Conservation (phyloP, 768 basidiomycete species). For the Russula sp. region DNA sequence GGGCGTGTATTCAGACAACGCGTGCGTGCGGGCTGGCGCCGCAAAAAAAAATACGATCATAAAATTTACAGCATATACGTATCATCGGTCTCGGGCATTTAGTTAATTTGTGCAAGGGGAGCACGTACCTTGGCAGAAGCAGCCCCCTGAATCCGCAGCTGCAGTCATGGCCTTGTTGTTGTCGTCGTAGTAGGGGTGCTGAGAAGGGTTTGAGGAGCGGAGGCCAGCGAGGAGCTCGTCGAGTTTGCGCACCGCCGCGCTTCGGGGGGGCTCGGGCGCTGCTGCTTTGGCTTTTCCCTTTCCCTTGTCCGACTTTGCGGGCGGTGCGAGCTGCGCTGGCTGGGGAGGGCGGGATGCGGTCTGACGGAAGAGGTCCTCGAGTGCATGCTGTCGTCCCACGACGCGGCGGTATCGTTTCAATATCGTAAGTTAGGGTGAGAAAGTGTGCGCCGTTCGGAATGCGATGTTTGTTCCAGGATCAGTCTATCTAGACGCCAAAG, state of each 20-base stretch:
- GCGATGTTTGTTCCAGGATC: neutral
- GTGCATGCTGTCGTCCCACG: slow-evolving; percentile 13
- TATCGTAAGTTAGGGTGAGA: neutral
- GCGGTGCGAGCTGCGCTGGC: neutral
- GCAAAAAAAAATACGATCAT: neutral
- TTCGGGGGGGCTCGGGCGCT: slow-evolving; percentile 10
- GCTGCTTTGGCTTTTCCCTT: slow-evolving; percentile 17
- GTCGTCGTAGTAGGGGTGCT: neutral
- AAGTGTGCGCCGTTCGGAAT: neutral
- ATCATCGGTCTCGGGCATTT: neutral
- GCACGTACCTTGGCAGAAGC: slow-evolving; percentile 23
- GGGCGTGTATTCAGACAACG: slow-evolving; percentile 18
- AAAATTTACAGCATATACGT: too few relatives aligned
- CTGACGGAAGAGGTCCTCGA: slow-evolving; percentile 1
- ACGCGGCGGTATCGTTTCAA: slow-evolving; percentile 10
- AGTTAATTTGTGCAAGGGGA: neutral
- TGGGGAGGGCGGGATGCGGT: slow-evolving; percentile 7
- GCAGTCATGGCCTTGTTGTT: neutral
- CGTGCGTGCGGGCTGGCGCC: slow-evolving; percentile 22
- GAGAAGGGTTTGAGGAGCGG: neutral
- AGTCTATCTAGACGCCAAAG: too few relatives aligned
- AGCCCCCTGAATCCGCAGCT: neutral
- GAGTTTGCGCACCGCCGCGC: slow-evolving; percentile 15
- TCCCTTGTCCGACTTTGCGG: slow-evolving; percentile 6
- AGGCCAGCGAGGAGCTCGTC: slow-evolving; percentile 18